phyloP scores from a whole-genome alignment of 805 yeast species.

The Starmerella tilneyi region DNA sequence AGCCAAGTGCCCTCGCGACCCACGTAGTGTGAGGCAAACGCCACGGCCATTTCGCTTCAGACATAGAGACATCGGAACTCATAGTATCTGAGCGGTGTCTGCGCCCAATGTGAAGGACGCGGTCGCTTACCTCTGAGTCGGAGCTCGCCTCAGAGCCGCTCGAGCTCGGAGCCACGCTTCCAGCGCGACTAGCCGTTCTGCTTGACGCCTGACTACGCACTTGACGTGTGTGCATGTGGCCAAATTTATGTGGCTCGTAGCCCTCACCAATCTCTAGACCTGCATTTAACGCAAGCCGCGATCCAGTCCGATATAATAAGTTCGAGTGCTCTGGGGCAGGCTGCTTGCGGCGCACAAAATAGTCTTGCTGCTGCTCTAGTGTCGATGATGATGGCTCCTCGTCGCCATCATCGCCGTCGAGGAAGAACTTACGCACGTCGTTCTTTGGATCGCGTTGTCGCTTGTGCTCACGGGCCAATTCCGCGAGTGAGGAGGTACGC shows the following conservation, averaged over 20 bases:
- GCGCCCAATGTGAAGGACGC: slow-evolving; percentile 6
- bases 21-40: neutral
- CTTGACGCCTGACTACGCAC: slow-evolving; percentile 6
- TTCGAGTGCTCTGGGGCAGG: slow-evolving; percentile 11
- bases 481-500: slow-evolving; percentile 23
- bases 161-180: slow-evolving; percentile 5
- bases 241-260: neutral
- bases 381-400: slow-evolving; percentile 1
- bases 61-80: neutral
- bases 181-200: slow-evolving; percentile 4
- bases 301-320: slow-evolving; percentile 17
- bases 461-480: slow-evolving; percentile 22
- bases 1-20: slow-evolving; percentile 4
- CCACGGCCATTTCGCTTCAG: slow-evolving; percentile 1
- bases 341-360: neutral
- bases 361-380: neutral
- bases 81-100: slow-evolving; percentile 2
- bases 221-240: neutral
- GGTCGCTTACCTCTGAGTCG: slow-evolving; percentile 5
- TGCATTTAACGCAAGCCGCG: slow-evolving; percentile 12
- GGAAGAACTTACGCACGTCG: slow-evolving; percentile 21
- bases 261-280: slow-evolving; percentile 13
- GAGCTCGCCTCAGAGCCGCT: slow-evolving; percentile 1
- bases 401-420: neutral
- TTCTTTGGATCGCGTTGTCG: slow-evolving; percentile 7